Evolutionary conservation across 495 filamentous ascomycete genomes (phyloP), one percentile per base, ranked within the genome.

Genomic region (Penicillium malachiteum): DNA sequence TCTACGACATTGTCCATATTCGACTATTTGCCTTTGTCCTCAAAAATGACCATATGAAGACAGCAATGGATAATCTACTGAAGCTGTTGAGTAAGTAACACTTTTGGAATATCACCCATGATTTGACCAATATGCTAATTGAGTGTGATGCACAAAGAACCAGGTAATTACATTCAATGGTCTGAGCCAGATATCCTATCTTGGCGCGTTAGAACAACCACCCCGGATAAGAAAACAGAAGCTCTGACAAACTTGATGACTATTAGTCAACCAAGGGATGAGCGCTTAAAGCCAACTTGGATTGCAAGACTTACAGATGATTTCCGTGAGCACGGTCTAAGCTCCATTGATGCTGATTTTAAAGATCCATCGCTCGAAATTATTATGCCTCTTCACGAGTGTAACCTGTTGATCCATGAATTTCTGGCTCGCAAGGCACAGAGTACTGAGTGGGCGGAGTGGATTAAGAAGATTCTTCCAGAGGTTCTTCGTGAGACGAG

Each of bases 151-250:
- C 21, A 47, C 13, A 21, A 21, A 43, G 48, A 51, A n/a, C 48
- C 48, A 16, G 48, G 48, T 32, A 34, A 34, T 1, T 51, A 51
- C 11, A 3, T 41, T 3, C 48, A 51, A 40, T 51, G 48, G 48
- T 10, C 35, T 0, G 48, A 51, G 16, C 6, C 18, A 26, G 41
- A 44, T 11, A 10, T 44, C 17, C 7, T 3, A 5, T 44, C 41
- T 5, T 44, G 6, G 3, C 3, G 17, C 7, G 9, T 44, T 17
- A 16, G 7, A 18, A 44, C 16, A 18, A 10, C 41, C 0, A 0
- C 0, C 4, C 41, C 41, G 4, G 16, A 11, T 10, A 30, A 44
- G 18, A 30, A 44, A 12, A 44, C 17, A 44, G 17, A 44, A 30
- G 41, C 41, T 1, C 1, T 44, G 1, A 16, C 2, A 8, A 13